Evolutionary conservation across 768 basidiomycete genomes (phyloP).

Genomic region (Harrya chromipes): DNA sequence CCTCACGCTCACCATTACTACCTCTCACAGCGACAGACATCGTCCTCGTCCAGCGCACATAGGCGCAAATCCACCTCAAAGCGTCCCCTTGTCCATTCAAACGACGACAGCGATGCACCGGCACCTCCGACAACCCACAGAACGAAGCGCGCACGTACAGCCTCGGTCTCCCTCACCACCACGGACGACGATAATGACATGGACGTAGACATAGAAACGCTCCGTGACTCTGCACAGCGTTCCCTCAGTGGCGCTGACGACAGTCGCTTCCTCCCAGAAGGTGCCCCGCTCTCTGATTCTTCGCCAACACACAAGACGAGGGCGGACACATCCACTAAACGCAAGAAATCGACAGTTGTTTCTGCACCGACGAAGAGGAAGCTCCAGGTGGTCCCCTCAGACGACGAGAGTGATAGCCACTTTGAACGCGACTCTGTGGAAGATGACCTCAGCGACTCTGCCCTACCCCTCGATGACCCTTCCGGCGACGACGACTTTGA

Average conservation of each 20-base stretch:
- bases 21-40: conserved; percentile 19
- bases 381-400: conserved; percentile 24
- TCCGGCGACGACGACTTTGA: conserved; percentile 31
- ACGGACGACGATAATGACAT: conserved; percentile 45
- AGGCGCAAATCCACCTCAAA: conserved; percentile 22
- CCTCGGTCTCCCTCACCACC: conserved; percentile 28
- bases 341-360: conserved; percentile 13
- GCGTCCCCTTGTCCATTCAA: conserved; percentile 35
- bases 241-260: conserved; percentile 14
- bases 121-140: conserved; percentile 50
- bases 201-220: conserved; percentile 39
- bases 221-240: conserved; percentile 17
- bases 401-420: conserved; percentile 26
- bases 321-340: conserved; percentile 12
- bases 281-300: not conserved
- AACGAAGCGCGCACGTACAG: conserved; percentile 26
- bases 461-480: conserved; percentile 21
- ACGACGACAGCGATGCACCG: conserved; percentile 40
- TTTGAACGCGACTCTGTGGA: conserved; percentile 25
- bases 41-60: conserved; percentile 6
- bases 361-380: conserved; percentile 19
- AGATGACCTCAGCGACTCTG: conserved; percentile 24
- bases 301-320: conserved; percentile 7
- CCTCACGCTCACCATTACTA: not conserved
- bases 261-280: conserved; percentile 21